Percentiles rank a stretch among this genome's conserved stretches.
Conservation (phyloP, 805 yeast genomes). For the Candida parachauliodes region DNA sequence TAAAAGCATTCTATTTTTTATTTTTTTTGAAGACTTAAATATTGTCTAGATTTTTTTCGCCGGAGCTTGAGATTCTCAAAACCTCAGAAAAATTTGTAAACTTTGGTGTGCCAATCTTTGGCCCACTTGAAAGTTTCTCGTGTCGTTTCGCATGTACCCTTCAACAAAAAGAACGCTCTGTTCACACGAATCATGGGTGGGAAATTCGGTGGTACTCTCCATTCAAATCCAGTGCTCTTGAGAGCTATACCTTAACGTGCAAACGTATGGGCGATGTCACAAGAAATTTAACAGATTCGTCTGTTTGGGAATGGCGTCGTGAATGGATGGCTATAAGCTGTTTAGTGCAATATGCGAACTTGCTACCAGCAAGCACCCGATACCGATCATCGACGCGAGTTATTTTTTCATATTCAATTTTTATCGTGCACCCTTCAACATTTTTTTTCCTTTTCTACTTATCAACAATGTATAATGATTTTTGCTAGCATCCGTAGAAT, state of each 20-base stretch:
- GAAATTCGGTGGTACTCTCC: constrained; percentile 64
- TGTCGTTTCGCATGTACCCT: constrained; percentile 48
- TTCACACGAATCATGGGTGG: constrained; percentile 42
- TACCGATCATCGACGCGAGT: constrained; percentile 58
- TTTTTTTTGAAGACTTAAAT: too few relatives aligned
- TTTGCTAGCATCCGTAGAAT: constrained; percentile 74
- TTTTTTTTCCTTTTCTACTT: constrained; percentile 3
- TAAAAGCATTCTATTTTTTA: background rate
- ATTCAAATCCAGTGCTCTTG: constrained; percentile 46
- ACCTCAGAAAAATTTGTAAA: background rate
- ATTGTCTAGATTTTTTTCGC: too few relatives aligned
- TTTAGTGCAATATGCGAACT: constrained; percentile 63
- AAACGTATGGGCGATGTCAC: constrained; percentile 57
- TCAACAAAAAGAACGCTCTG: constrained; percentile 23
- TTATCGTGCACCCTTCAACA: too few relatives aligned
- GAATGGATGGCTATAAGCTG: constrained; percentile 53
- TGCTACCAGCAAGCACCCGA: constrained; percentile 44
- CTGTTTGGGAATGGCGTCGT: constrained; percentile 51
- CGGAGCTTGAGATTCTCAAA: too few relatives aligned
- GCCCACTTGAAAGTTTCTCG: constrained; percentile 33
- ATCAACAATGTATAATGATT: constrained; percentile 36
- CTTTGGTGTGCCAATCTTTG: constrained; percentile 2
- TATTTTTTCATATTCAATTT: constrained; percentile 24
- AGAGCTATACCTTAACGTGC: constrained; percentile 50
- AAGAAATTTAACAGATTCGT: constrained; percentile 40